Evolutionary conservation across 768 basidiomycete species (phyloP).

Genomic region (Russula virescens): DNA sequence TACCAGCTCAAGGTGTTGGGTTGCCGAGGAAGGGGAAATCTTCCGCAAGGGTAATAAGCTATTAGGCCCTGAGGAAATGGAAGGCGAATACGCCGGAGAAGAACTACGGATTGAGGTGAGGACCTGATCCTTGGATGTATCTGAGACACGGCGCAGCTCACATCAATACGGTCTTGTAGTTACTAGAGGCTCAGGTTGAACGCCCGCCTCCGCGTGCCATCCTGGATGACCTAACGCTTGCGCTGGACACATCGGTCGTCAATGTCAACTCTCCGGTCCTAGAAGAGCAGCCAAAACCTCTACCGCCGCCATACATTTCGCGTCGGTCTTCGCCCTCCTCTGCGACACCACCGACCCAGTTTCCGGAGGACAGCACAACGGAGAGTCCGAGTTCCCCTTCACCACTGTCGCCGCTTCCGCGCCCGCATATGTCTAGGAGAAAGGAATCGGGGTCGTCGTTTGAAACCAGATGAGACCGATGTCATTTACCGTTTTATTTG

Average conservation of each 20-base stretch:
- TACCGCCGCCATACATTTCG: conserved; percentile 55
- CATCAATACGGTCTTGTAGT: conserved; percentile 36
- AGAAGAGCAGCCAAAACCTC: conserved; percentile 36
- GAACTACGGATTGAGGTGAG: conserved; percentile 75
- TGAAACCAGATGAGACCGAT: conserved; percentile 6
- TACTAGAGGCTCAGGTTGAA: conserved; percentile 82
- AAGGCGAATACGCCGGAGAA: conserved; percentile 84
- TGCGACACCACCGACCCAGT: background rate
- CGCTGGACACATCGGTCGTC: conserved; percentile 19
- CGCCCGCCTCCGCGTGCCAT: conserved; percentile 73
- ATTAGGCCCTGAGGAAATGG: conserved; percentile 80
- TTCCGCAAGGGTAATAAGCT: conserved; percentile 86
- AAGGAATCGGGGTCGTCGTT: conserved; percentile 10
- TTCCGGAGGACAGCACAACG: background rate
- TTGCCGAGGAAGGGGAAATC: conserved; percentile 94
- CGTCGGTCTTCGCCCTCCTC: conserved; percentile 47
- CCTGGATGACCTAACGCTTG: conserved; percentile 43
- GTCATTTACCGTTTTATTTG: background rate
- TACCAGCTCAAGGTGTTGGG: conserved; percentile 66
- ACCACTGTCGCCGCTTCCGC: conserved; percentile 10
- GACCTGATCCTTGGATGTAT: conserved; percentile 12
- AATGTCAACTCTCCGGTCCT: conserved; percentile 17
- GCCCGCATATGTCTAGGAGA: conserved; percentile 7
- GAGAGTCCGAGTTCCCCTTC: conserved; percentile 8
- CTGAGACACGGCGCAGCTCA: background rate